Evolutionary conservation across 805 yeast species (phyloP), one percentile per base, ranked within the genome.

Genomic region (Komagataella ulmi): DNA sequence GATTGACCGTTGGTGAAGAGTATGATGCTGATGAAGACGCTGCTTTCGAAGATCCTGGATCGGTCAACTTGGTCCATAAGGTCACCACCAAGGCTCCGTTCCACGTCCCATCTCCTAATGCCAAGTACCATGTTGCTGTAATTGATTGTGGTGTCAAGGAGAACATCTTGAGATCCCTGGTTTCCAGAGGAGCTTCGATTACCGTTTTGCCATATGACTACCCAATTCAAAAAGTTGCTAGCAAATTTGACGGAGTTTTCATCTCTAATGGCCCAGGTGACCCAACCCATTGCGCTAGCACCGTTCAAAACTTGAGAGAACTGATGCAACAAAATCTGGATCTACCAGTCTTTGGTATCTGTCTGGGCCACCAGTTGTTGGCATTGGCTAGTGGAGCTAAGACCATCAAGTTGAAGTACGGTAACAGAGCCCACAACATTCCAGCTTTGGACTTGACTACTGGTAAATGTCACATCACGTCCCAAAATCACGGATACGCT

Each of bases 121-220:
- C 75, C 48, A 70, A 73, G 58, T 78, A 80, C 61, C 96, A 91
- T 65, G 82, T 93, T 59, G 97, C 97, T 12, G 89, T 93, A 44
- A 75, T 93, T 53, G 99, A 93, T 69, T 93, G 99, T 70, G 99
- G 99, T 65, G 97, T 93, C 58, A 93, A 93, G 74, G 98, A 93
- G 71, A 93, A 93, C 72, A 93, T 93, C 57, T 75, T 93, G 65
- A 83, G 99, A 71, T 89, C 96, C 56, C 76, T 93, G 49, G 98
- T 88, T 30, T 78, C 87, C 57, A 84, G 99, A 70, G 99, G 98
- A 55, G 97, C 97, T 43, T 85, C 95, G 23, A 81, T 91, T 59
- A 93, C 98, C 3, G 98, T 93, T 14, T 85, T 93, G 78, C 99
- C 99, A 50, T 90, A 85, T 69, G 86, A 93, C 72, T 91, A 86